Evolutionary conservation across 2,329 filamentous ascomycete genomes (phyloP).

Genomic region (Byssoonygena ceratinophila): DNA sequence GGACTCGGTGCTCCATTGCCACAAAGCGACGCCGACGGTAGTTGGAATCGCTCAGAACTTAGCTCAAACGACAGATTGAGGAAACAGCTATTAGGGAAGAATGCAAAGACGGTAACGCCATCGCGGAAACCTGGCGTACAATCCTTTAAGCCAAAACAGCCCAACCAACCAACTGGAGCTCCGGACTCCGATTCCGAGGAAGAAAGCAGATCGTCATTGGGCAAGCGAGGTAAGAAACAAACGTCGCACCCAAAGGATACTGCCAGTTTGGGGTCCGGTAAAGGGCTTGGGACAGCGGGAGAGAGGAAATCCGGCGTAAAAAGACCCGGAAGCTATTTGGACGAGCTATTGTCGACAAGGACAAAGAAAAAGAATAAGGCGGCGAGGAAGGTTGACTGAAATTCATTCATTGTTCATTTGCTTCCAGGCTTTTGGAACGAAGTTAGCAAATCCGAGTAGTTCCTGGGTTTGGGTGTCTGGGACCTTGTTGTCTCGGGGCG

Average conservation of each 20-base stretch:
- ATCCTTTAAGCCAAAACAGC: conserved; percentile 17
- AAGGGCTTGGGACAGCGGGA: neutral
- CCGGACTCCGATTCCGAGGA: conserved; percentile 26
- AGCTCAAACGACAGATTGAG: conserved; percentile 37
- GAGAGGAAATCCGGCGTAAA: neutral
- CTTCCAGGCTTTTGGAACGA: neutral
- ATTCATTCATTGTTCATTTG: neutral
- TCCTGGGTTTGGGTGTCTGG: neutral
- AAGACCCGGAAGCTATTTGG: conserved; percentile 37
- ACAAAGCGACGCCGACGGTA: conserved; percentile 31
- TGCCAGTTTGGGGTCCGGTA: neutral
- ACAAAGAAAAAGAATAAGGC: conserved; percentile 40
- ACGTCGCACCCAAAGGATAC: conserved; percentile 14
- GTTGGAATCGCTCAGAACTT: conserved; percentile 32
- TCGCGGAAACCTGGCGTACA: conserved; percentile 15
- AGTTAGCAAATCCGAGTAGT: neutral
- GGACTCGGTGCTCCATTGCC: conserved; percentile 41
- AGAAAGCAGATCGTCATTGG: conserved; percentile 34
- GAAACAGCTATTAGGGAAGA: conserved; percentile 37
- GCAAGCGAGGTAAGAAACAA: conserved; percentile 24
- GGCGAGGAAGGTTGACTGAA: neutral
- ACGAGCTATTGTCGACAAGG: conserved; percentile 41
- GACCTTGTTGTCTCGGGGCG: neutral
- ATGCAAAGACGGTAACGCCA: conserved; percentile 25
- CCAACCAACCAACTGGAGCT: neutral